These are phyloP conservation scores for Fagus sylvatica DNA, from an alignment of 306 rosid genomes.

Conservation along the genomic window DNA sequence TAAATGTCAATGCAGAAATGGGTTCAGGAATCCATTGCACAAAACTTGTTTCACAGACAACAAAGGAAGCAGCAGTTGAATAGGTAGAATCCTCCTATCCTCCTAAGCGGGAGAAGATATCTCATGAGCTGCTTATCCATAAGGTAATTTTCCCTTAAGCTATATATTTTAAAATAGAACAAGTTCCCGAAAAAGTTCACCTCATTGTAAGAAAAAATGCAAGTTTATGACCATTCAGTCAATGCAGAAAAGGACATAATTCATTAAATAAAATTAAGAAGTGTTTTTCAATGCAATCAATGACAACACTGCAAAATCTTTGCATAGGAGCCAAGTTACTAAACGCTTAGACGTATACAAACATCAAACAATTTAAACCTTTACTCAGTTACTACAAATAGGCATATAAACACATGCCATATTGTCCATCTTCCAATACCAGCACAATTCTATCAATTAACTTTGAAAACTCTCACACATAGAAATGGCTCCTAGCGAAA, in stretches of 20 bases:
- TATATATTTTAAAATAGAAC: no score
- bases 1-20: no score
- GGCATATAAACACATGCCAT: not conserved
- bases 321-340: conserved; percentile 26
- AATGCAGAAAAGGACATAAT: conserved; percentile 28
- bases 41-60: no score
- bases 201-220: no score
- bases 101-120: no score
- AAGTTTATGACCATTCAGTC: no score
- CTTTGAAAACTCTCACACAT: not conserved
- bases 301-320: conserved; percentile 21
- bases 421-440: conserved; percentile 7
- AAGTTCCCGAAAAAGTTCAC: no score
- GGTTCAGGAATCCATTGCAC: no score
- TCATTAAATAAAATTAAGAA: not conserved
- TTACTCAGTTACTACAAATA: not conserved
- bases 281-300: conserved; percentile 28
- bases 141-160: no score
- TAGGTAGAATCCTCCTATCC: no score
- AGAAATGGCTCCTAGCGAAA: conserved; percentile 18
- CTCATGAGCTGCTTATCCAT: no score
- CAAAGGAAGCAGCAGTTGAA: no score
- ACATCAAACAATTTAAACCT: not conserved
- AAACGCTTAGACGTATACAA: conserved; percentile 19
- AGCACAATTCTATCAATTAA: not conserved